phyloP scores from a whole-genome alignment of 306 rosid species.

The Hippophae rhamnoides region DNA sequence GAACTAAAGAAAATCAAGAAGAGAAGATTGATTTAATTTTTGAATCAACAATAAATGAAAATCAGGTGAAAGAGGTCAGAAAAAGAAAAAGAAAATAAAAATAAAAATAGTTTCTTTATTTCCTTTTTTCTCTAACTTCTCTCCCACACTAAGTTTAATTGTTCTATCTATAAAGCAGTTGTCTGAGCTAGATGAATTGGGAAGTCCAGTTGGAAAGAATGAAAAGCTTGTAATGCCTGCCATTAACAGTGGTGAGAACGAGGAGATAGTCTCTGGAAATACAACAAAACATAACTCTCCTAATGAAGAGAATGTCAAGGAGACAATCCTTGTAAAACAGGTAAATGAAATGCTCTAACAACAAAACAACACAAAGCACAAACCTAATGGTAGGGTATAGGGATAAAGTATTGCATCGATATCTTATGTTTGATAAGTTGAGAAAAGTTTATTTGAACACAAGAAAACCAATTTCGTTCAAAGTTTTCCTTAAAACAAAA shows the following conservation, averaged over 20 bases:
- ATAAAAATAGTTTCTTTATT: not conserved
- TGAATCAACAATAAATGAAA: not conserved
- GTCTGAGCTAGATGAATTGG: constrained; percentile 8
- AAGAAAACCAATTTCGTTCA: no score
- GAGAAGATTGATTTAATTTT: constrained; percentile 6
- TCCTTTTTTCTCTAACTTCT: not conserved
- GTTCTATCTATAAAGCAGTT: constrained; percentile 6
- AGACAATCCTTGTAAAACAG: constrained; percentile 5
- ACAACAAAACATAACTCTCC: constrained; percentile 2
- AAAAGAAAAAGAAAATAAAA: no score
- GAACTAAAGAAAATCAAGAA: not conserved
- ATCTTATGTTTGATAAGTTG: not conserved
- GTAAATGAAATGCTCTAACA: not conserved
- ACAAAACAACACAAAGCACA: not conserved
- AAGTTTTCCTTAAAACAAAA: no score
- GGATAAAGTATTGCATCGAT: constrained; percentile 13
- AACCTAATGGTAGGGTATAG: not conserved
- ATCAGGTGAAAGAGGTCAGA: not conserved
- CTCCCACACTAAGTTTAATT: not conserved
- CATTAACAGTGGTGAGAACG: not conserved
- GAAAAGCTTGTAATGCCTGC: constrained; percentile 6
- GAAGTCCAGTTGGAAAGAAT: not conserved
- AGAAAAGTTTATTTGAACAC: no score
- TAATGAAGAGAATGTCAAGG: constrained; percentile 7
- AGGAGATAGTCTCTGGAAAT: not conserved